Percentiles rank a stretch among this genome's conserved stretches.
phyloP scores from a whole-genome alignment of 1,139 yeast genomes.

The Lodderomyces jiufengensis region DNA sequence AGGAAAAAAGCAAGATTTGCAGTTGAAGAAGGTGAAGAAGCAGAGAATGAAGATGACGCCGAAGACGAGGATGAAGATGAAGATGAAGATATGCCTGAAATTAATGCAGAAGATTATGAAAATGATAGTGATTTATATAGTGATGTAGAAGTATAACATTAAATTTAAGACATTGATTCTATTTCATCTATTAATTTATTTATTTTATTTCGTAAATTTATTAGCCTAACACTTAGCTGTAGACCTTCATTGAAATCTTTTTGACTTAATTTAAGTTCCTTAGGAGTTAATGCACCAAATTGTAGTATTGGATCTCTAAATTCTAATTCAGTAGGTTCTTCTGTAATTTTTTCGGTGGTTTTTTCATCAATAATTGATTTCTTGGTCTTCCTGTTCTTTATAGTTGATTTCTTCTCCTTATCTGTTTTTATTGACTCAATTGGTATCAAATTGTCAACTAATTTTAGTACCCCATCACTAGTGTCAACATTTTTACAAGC shows the following conservation, averaged over 20 bases:
- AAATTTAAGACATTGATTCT: constrained; percentile 6
- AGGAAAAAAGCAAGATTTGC: constrained; percentile 59
- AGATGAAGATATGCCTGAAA: constrained; percentile 22
- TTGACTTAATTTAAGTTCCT: constrained; percentile 40
- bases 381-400: background rate
- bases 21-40: constrained; percentile 32
- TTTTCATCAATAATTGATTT: background rate
- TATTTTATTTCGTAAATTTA: constrained; percentile 25
- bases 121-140: constrained; percentile 49
- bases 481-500: constrained; percentile 22
- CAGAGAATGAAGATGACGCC: constrained; percentile 16
- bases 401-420: constrained; percentile 2
- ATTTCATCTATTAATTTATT: constrained; percentile 16
- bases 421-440: background rate
- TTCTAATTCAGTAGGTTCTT: background rate
- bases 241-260: constrained; percentile 30
- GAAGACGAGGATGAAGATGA: constrained; percentile 10
- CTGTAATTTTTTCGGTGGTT: background rate
- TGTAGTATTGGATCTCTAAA: constrained; percentile 41
- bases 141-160: constrained; percentile 28
- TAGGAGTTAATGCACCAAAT: constrained; percentile 45
- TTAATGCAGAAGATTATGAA: constrained; percentile 45
- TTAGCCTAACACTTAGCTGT: constrained; percentile 22
- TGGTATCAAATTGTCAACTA: constrained; percentile 14
- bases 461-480: constrained; percentile 9